These are phyloP conservation scores for Helianthus tuberosus DNA, from an alignment of 129 eudicot genomes.

Conservation along the genomic window DNA sequence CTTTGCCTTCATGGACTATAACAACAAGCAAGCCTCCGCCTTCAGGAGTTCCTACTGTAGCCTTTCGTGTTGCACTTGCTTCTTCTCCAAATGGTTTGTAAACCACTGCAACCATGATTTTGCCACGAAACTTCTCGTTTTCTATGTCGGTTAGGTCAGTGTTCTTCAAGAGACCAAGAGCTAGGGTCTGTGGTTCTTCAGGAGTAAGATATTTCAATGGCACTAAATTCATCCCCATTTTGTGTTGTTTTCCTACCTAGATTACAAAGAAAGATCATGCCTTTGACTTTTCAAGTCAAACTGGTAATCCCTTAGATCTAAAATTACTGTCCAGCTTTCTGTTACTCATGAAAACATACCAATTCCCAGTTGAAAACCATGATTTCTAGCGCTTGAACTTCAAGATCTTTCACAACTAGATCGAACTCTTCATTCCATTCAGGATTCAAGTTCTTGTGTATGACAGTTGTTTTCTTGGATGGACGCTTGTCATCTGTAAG, in stretches of 20 bases:
- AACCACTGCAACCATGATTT: conserved; percentile 53
- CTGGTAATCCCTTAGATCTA: neutral
- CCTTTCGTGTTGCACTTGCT: conserved; percentile 50
- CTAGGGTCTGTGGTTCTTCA: conserved; percentile 67
- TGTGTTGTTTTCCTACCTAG: conserved; percentile 73
- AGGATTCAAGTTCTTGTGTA: conserved; percentile 83
- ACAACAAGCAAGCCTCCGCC: conserved; percentile 91
- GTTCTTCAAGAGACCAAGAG: conserved; percentile 63
- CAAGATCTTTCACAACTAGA: conserved; percentile 73
- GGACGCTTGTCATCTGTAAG: conserved; percentile 78
- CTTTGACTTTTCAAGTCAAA: conserved; percentile 14
- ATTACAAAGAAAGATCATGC: conserved; percentile 4
- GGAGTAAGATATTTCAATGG: conserved; percentile 65
- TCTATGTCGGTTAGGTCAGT: conserved; percentile 63
- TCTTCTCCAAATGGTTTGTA: conserved; percentile 77
- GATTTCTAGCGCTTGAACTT: conserved; percentile 63
- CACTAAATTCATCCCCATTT: conserved; percentile 70
- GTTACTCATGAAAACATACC: conserved; percentile 37
- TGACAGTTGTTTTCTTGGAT: conserved; percentile 84
- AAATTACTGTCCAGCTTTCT: neutral
- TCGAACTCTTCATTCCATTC: conserved; percentile 95
- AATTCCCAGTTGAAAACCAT: conserved; percentile 78
- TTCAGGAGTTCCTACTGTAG: conserved; percentile 84
- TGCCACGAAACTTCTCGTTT: conserved; percentile 72
- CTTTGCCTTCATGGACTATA: conserved; percentile 82